These are phyloP conservation scores for Plantago major DNA, from an alignment of 257 asterid genomes.

Conservation along the genomic window DNA sequence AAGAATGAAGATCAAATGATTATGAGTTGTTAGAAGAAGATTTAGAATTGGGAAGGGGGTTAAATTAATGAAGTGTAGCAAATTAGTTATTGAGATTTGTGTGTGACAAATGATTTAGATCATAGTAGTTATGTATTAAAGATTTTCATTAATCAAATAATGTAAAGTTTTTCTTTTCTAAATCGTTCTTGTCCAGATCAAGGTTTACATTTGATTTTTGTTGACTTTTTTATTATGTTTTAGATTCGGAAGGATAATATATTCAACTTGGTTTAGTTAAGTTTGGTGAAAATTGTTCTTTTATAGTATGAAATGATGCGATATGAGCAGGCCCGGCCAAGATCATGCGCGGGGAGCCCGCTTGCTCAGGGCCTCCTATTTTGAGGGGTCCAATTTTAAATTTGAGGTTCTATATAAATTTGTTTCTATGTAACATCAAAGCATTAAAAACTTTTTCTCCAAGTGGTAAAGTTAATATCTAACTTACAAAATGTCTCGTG, in stretches of 20 bases:
- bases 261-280: conserved; percentile 4
- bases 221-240: neutral
- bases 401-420: too few relatives aligned
- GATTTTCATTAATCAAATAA: conserved; percentile 11
- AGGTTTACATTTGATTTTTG: neutral
- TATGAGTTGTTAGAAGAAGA: neutral
- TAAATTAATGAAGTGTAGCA: neutral
- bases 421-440: too few relatives aligned
- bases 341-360: too few relatives aligned
- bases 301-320: neutral
- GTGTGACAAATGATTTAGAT: conserved; percentile 9
- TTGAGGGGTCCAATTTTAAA: too few relatives aligned
- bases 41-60: neutral
- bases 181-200: neutral
- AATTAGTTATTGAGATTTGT: conserved; percentile 12
- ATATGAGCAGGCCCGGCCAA: too few relatives aligned
- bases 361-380: too few relatives aligned
- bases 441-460: too few relatives aligned
- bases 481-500: too few relatives aligned
- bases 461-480: too few relatives aligned
- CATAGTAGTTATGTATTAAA: neutral
- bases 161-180: neutral
- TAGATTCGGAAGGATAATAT: neutral
- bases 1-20: conserved; percentile 1
- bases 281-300: conserved; percentile 5